Evolutionary conservation across 805 yeast genomes (phyloP).

Genomic region (Debaryomyces maramus): DNA sequence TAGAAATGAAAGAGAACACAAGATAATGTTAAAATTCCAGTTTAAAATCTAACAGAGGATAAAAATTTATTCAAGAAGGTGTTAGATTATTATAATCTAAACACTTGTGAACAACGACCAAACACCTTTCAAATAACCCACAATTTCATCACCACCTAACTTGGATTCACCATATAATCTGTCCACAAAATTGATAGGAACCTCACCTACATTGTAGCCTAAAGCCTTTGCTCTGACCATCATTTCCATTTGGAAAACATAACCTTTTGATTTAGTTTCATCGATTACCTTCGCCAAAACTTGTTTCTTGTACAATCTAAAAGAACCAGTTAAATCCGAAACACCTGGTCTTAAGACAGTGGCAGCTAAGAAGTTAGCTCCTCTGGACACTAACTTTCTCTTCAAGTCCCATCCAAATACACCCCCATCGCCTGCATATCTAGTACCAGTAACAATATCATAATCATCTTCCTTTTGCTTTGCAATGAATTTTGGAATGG

Average conservation of each 20-base stretch:
- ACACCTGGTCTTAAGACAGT: slow-evolving; percentile 70
- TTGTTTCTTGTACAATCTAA: slow-evolving; percentile 70
- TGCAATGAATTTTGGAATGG: slow-evolving; percentile 71
- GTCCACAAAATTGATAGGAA: slow-evolving; percentile 76
- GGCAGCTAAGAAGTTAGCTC: slow-evolving; percentile 77
- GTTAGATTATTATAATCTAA: slow-evolving; percentile 20
- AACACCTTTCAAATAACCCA: slow-evolving; percentile 74
- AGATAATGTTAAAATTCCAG: background rate
- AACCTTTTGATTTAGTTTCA: slow-evolving; percentile 72
- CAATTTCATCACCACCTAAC: slow-evolving; percentile 79
- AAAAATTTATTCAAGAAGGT: background rate
- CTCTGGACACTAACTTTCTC: slow-evolving; percentile 73
- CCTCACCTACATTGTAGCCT: slow-evolving; percentile 74
- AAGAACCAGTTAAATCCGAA: slow-evolving; percentile 75
- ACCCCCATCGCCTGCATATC: slow-evolving; percentile 80
- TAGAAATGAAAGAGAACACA: background rate
- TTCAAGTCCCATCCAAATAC: slow-evolving; percentile 84
- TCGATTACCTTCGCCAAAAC: slow-evolving; percentile 65
- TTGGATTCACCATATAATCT: slow-evolving; percentile 77
- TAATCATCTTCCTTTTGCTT: slow-evolving; percentile 54
- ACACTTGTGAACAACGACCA: slow-evolving; percentile 67
- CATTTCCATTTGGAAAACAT: slow-evolving; percentile 88
- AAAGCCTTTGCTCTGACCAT: slow-evolving; percentile 78
- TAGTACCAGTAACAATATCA: slow-evolving; percentile 60
- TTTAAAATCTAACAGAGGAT: background rate